These are phyloP conservation scores for Rubia balearica DNA, from an alignment of 305 asterid species.

Conservation along the genomic window DNA sequence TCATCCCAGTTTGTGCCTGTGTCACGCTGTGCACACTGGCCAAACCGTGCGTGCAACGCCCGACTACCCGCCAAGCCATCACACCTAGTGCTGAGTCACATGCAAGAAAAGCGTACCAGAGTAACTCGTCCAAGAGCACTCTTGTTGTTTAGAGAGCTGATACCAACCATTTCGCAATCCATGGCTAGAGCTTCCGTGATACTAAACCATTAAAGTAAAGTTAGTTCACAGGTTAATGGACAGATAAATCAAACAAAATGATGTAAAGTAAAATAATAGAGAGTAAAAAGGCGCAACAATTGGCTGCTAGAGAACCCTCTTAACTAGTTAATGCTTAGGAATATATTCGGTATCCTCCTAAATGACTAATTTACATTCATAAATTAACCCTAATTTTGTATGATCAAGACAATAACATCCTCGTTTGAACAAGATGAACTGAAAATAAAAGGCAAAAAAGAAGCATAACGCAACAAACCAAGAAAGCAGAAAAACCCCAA, in stretches of 20 bases:
- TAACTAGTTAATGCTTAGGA: background rate
- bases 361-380: background rate
- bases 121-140: conserved; percentile 92
- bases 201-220: conserved; percentile 36
- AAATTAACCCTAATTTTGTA: background rate
- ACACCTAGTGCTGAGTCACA: no score
- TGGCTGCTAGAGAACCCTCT: background rate
- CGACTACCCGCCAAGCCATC: no score
- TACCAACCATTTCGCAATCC: conserved; percentile 99
- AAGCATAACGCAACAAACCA: background rate
- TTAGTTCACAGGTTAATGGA: background rate
- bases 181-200: conserved; percentile 66
- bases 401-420: background rate
- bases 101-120: conserved; percentile 64
- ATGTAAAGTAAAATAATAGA: background rate
- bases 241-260: background rate
- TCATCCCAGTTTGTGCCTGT: no score
- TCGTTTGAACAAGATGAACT: background rate
- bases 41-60: no score
- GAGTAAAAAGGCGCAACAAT: background rate
- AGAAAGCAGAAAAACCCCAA: background rate
- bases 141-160: conserved; percentile 63
- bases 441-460: background rate
- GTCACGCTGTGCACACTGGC: no score
- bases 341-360: background rate